Percentiles rank a stretch among this genome's conserved stretches.
Conservation (phyloP, 139 green algal genomes). For the Chara braunii region DNA sequence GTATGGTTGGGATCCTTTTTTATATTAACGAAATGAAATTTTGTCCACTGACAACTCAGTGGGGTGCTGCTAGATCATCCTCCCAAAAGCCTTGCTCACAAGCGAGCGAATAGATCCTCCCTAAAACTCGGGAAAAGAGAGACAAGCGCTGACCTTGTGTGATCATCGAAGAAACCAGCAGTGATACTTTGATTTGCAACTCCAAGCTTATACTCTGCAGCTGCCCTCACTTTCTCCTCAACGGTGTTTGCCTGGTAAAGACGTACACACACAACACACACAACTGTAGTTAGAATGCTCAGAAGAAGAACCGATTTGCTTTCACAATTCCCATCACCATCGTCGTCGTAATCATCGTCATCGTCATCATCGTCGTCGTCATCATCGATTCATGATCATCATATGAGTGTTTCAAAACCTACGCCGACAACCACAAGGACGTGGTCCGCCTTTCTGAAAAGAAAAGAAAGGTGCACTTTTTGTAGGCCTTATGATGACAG, state of each 20-base stretch:
- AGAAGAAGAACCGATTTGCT: no score
- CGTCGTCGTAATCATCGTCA: no score
- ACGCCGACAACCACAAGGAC: no score
- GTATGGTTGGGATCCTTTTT: neutral
- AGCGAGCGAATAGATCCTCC: neutral
- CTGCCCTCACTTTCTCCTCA: slow-evolving; percentile 23
- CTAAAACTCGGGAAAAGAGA: neutral
- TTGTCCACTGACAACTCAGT: neutral
- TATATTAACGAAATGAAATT: neutral
- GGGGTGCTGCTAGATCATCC: neutral
- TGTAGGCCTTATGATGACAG: no score
- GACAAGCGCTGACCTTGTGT: slow-evolving; percentile 22
- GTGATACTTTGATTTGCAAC: slow-evolving; percentile 42
- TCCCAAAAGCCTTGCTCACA: neutral
- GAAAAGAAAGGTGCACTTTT: no score
- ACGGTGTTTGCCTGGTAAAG: slow-evolving; percentile 22
- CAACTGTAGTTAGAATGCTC: no score
- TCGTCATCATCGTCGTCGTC: no score
- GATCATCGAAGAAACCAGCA: slow-evolving; percentile 36
- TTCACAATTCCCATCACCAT: no score
- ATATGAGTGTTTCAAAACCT: no score
- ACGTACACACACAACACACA: neutral
- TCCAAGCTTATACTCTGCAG: slow-evolving; percentile 30
- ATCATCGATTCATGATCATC: no score
- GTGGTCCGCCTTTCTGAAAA: no score